phyloP scores from a whole-genome alignment of 331 rosid genomes.

The Pyracantha coccinea region DNA sequence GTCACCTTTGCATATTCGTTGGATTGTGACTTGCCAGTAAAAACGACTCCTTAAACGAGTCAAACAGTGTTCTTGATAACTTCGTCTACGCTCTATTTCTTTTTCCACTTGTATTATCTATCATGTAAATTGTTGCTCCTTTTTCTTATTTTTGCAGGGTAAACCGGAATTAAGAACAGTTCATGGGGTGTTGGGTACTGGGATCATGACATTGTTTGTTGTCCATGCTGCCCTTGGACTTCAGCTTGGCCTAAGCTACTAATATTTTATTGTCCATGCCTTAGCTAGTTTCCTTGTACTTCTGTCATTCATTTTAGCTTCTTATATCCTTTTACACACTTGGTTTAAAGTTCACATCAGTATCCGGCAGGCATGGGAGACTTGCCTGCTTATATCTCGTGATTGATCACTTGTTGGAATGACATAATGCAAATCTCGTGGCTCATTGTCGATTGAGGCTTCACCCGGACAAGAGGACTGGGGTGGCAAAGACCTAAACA shows the following conservation, averaged over 20 bases:
- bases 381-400: background rate
- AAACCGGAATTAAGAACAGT: constrained; percentile 69
- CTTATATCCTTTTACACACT: background rate
- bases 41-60: no score
- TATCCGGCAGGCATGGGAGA: background rate
- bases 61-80: no score
- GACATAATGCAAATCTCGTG: no score
- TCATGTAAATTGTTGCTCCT: background rate
- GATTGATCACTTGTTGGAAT: no score
- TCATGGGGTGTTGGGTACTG: constrained; percentile 88
- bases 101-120: background rate
- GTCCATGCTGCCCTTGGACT: constrained; percentile 88
- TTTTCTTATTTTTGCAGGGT: constrained; percentile 34
- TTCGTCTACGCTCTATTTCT: no score
- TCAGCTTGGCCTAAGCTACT: constrained; percentile 75
- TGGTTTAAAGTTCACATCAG: background rate
- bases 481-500: no score
- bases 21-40: no score
- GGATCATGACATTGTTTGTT: constrained; percentile 87
- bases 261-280: background rate
- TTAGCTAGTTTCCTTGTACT: background rate
- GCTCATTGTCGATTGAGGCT: no score
- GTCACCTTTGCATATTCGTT: no score
- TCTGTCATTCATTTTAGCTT: background rate
- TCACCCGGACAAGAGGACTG: no score